Percentiles rank a stretch among this genome's conserved stretches.
Evolutionary conservation across 768 basidiomycete genomes (phyloP).

Genomic region (Naganishia antarctica): DNA sequence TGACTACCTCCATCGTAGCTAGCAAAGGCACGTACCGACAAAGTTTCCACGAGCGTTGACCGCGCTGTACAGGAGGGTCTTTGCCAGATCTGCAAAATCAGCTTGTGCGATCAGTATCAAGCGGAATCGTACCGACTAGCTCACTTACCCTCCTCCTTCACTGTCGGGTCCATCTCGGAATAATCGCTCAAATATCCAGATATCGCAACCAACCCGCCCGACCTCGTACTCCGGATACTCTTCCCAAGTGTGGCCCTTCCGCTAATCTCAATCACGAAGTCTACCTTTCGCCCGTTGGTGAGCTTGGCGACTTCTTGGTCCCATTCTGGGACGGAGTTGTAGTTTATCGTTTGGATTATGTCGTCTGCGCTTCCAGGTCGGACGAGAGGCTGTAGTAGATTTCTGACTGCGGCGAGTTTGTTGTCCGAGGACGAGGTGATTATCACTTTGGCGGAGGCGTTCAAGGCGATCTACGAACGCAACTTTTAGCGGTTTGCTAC

Average conservation of each 20-base stretch:
- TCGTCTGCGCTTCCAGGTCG: conserved; percentile 27
- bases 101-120: no score
- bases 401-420: conserved; percentile 55
- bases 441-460: conserved; percentile 63
- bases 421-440: conserved; percentile 64
- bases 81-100: conserved; percentile 45
- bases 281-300: conserved; percentile 38
- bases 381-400: conserved; percentile 56
- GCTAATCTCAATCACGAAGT: conserved; percentile 42
- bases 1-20: background rate
- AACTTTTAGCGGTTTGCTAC: background rate
- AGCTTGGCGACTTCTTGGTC: conserved; percentile 56
- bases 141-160: conserved; percentile 34
- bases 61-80: conserved; percentile 50
- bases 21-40: conserved; percentile 20
- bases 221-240: conserved; percentile 35
- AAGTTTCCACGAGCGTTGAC: conserved; percentile 47
- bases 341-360: conserved; percentile 56
- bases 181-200: conserved; percentile 41
- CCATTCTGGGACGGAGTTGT: conserved; percentile 60
- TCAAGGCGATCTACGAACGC: conserved; percentile 57
- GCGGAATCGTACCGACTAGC: background rate
- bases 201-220: conserved; percentile 40
- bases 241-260: conserved; percentile 37
- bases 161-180: conserved; percentile 32